Evolutionary conservation across 139 green algal genomes (phyloP), one percentile per base, ranked within the genome.

Genomic region (Zygnema cylindricum): DNA sequence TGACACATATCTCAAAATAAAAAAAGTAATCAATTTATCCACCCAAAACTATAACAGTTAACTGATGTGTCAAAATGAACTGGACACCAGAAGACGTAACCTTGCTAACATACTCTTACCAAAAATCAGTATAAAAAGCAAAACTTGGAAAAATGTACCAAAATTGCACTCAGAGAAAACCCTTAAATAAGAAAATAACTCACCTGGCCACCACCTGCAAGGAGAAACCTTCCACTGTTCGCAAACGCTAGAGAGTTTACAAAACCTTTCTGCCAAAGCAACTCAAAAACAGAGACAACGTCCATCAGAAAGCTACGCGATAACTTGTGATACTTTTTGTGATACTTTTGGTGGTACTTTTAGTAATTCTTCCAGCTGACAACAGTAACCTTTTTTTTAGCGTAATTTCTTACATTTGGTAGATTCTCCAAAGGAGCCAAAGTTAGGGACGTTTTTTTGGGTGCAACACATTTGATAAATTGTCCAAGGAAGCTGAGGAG

Each of bases 161-260:
- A 42, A 82, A 1, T 63, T 1, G 49, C 43, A 82, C n/a, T 22
- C 41, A 22, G 16, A 55, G 76, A 33, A 30, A 54, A 54, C 7
- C 3, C 7, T 1, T 25, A 3, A 55, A 7, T 75, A 54, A 86
- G 32, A 32, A 32, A 49, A 86, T 1, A 40, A 2, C 79, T 55
- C 69, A 92, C 87, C 87, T 93, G 91, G 0, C 97, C 97, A 71
- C 97, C 83, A 0, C 94, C 97, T 11, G 97, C 96, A n/a, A 97
- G 87, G 39, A 98, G 43, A 32, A 99, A 94, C 22, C 86, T 82
- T 0, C 93, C 96, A 42, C 86, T 94, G 40, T 83, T 86, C 1
- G 93, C 95, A 1, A 99, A 89, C 16, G 93, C 91, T 0, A 99
- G 87, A 0, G 92, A 92, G 87, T 99, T 99, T 1, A 98, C 95